Base-by-base conservation (phyloP, 2,329 filamentous ascomycete species). In the Colletotrichum nymphaeae region DNA sequence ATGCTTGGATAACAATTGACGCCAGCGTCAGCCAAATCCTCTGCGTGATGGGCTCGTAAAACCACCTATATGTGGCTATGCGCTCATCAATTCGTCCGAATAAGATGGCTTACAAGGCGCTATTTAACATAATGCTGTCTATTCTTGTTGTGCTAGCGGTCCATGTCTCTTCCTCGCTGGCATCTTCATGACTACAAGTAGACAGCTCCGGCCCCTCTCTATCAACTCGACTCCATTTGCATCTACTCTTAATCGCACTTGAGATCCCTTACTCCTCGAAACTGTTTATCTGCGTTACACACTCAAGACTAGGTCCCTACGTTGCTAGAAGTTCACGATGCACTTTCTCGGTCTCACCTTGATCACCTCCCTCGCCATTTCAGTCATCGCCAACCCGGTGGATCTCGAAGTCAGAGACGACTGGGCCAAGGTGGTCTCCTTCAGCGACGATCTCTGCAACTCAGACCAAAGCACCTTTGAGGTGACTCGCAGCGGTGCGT, bases 381-480 rank as follows among this genome's bases (percentile, higher is more conserved):
- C 7, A 35, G 26, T 59, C 9, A 22, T 63, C 5, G 52, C 67
- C 2, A 64, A 57, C 59, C 52, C 67, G 0, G 49, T 64, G 12
- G 22, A 69, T 26, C 12, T 69, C 1, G 32, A 69, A 19, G 35
- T 28, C 59, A 24, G 55, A 32, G 58, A n/a, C 14, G 52, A 37
- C 67, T 60, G 63, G n/a, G 60, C 59, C 59, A 64, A 69, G 52
- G 67, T 69, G 8, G 28, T 60, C n/a, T 63, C 59, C 26, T 69
- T 64, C 59, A 57, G 58, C 14, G 24, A 30, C 37, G n/a, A 69
- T 42, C 67, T 69, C 12, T 69, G 67, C 67, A 46, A 5, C 11
- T 35, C 35, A 32, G 52, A 28, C 32, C 22, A 42, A 32, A 53
- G 52, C 19, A 49, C 32, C 11, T 64, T 64, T 6, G 67, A 69